Base-by-base conservation (phyloP, 2,329 filamentous ascomycete species). In the Exophiala sp. region DNA sequence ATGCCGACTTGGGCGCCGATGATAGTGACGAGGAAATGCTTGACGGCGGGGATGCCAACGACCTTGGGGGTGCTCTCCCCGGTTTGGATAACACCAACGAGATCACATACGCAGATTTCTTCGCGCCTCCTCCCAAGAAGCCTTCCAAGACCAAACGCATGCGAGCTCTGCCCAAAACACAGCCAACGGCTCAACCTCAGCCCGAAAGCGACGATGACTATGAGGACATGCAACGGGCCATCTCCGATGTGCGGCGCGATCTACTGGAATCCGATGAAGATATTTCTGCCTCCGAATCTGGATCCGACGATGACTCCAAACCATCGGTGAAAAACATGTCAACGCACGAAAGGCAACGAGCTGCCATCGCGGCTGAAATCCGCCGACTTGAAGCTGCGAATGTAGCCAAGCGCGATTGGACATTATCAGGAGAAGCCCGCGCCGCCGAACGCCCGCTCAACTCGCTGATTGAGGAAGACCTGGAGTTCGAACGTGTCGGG, bases 401-500 rank as follows among this genome's bases (percentile, higher is more conserved):
- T 47, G 84, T 97, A 1, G 85, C 87, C 23, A 94, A 95, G 70
- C 84, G 89, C 51, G 82, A 91, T 63, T 98, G 93, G 93, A 86
- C 87, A 14, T 73, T 97, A 45, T 79, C 85, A 8, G 93, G 93
- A 63, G 93, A 98, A 74, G 90, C 90, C 3, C 78, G 82, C 42
- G 91, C 88, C 1, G 76, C 76, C 1, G 88, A 93, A 59, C 80
- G 93, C 29, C 93, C 93, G 0, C 66, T 88, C 46, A 97, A 98
- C 72, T 96, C 91, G 0, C 78, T 98, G 2, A 80, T 98, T 1
- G 90, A 97, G 65, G 82, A 97, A 70, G 89, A 97, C 62, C 78
- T 98, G 21, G 91, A 97, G 58, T 98, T 97, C 64, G 93, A 98
- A 70, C 83, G 94, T 62, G 82, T 88, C 18, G 93, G 93, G 63